Percentiles rank a stretch among this genome's conserved stretches.
These are phyloP conservation scores for Solanum habrochaites DNA, from an alignment of 257 asterid species.

Conservation along the genomic window DNA sequence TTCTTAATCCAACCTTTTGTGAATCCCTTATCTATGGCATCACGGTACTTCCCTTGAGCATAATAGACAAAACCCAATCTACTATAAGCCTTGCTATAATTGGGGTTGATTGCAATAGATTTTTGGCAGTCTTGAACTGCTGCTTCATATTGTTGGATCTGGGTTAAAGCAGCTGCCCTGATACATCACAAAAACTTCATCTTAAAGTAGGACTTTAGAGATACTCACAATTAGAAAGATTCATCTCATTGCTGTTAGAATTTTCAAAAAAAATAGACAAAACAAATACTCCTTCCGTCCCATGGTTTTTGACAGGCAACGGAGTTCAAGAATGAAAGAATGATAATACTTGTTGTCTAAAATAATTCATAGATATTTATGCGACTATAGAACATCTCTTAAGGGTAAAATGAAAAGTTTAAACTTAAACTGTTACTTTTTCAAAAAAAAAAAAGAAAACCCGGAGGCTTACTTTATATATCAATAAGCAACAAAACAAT, in stretches of 20 bases:
- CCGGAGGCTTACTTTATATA: not conserved
- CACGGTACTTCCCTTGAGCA: slow-evolving; percentile 74
- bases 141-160: slow-evolving; percentile 34
- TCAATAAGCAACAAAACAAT: not conserved
- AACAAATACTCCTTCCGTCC: not conserved
- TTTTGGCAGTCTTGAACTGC: slow-evolving; percentile 61
- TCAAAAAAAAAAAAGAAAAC: not conserved
- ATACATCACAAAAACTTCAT: not conserved
- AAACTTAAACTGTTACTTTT: not conserved
- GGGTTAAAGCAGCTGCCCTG: slow-evolving; percentile 95
- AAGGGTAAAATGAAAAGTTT: not conserved
- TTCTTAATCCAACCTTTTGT: slow-evolving; percentile 37
- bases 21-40: slow-evolving; percentile 76
- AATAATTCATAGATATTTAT: not conserved
- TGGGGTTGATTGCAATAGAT: slow-evolving; percentile 64
- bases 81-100: slow-evolving; percentile 82
- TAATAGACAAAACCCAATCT: slow-evolving; percentile 82
- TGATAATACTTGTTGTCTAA: not conserved
- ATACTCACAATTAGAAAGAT: not conserved
- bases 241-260: not conserved
- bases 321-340: not conserved
- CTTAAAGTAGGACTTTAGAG: not conserved
- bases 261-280: not conserved
- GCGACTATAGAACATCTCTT: not conserved
- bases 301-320: not conserved